Base-by-base conservation (phyloP, 78 protist genomes). In the Dictyostelium discoideum region DNA sequence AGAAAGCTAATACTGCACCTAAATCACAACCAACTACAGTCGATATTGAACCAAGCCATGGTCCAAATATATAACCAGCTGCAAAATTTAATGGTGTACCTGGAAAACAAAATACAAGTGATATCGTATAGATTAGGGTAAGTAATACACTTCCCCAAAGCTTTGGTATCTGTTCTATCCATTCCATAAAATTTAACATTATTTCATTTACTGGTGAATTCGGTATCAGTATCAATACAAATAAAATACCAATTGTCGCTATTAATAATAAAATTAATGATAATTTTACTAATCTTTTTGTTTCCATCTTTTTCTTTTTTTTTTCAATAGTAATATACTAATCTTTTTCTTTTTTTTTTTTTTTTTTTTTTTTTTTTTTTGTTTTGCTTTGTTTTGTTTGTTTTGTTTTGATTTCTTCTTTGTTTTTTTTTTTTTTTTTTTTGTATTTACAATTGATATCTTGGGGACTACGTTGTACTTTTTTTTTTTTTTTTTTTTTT, bases 81-180 rank as follows among this genome's bases (percentile, higher is more conserved):
- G 95, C 95, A 9, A 90, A 69, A 73, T 90, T 90, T 16, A 90
- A 82, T 3, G 95, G 95, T 69, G 95, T 90, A 5, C 95, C 95
- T 20, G 95, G 95, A 54, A 90, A 82, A 50, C 95, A 90, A 50
- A 90, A 90, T 39, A 90, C 84, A 9, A 90, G 32, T 11, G 88
- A 82, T 13, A 90, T 39, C 39, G 95, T 81, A 73, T 90, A 90
- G 50, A 90, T 69, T 37, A 90, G 2, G 2, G 65, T 90, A 13
- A 90, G n/a, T 5, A 90, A 16, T 29, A 90, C 14, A 82, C 84
- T 20, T 14, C 95, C 95, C 95, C 95, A 90, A 32, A 63, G 26
- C 20, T 22, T 44, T 13, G 87, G 89, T n/a, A 90, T 48, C 5
- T 82, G 11, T 29, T 54, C 57, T 5, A 90, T 73, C 69, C 81